Evolutionary conservation across 441 rosid species (phyloP).

Genomic region (Populus tomentosa): DNA sequence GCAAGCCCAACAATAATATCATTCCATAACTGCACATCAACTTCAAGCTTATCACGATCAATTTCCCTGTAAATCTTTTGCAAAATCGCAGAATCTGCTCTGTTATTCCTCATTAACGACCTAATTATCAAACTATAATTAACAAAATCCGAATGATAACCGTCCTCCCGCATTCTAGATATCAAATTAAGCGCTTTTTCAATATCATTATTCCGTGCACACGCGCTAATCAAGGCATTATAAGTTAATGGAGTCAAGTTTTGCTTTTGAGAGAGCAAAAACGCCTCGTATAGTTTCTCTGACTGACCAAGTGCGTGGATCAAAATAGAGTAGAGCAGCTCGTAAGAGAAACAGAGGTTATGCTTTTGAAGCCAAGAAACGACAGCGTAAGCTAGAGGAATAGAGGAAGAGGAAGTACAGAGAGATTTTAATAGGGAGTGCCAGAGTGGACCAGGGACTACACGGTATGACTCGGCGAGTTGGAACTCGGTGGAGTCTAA

Average conservation of each 20-base stretch:
- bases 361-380: slow-evolving; percentile 90
- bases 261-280: slow-evolving; percentile 76
- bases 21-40: slow-evolving; percentile 70
- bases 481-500: slow-evolving; percentile 58
- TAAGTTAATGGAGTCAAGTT: slow-evolving; percentile 82
- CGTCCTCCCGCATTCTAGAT: slow-evolving; percentile 81
- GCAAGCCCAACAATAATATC: slow-evolving; percentile 86
- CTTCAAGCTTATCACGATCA: slow-evolving; percentile 68
- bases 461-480: slow-evolving; percentile 75
- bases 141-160: slow-evolving; percentile 78
- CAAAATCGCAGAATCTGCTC: slow-evolving; percentile 60
- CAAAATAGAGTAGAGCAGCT: slow-evolving; percentile 85
- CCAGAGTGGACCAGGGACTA: slow-evolving; percentile 93
- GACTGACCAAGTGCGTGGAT: slow-evolving; percentile 92
- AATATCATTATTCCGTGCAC: slow-evolving; percentile 75
- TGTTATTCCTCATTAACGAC: slow-evolving; percentile 59
- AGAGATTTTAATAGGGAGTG: slow-evolving; percentile 74
- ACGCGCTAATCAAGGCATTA: slow-evolving; percentile 88
- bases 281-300: slow-evolving; percentile 95
- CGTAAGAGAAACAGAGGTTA: slow-evolving; percentile 91
- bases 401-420: slow-evolving; percentile 52
- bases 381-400: slow-evolving; percentile 64
- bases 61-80: slow-evolving; percentile 66
- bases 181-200: slow-evolving; percentile 87
- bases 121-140: slow-evolving; percentile 83